A percentile compares a stretch with the other conserved stretches of the same genome.
Evolutionary conservation across 306 rosid genomes (phyloP).

Genomic region (Fagus sylvatica): DNA sequence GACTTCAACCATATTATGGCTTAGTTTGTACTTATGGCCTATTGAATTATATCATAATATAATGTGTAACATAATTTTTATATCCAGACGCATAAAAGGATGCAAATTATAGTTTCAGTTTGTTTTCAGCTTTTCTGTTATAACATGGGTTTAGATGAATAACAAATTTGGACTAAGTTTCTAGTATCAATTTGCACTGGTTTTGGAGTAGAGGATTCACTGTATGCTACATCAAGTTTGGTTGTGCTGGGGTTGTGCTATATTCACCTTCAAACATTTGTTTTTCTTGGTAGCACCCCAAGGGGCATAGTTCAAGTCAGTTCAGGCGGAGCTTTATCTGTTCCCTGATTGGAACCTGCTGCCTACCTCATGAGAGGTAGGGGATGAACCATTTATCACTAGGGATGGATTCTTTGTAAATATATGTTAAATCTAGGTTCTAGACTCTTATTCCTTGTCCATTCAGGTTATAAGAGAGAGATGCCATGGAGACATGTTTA

Average conservation of each 20-base stretch:
- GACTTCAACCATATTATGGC: background rate
- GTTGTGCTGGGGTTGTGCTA: conserved; percentile 42
- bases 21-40: background rate
- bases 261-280: conserved; percentile 64
- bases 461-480: conserved; percentile 31
- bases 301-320: conserved; percentile 67
- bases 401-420: conserved; percentile 53
- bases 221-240: conserved; percentile 35
- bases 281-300: conserved; percentile 77
- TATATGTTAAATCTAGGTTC: conserved; percentile 26
- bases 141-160: conserved; percentile 15
- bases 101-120: background rate
- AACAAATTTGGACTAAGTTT: conserved; percentile 14
- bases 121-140: conserved; percentile 7
- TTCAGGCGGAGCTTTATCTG: conserved; percentile 66
- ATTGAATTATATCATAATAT: background rate
- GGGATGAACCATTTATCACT: conserved; percentile 51
- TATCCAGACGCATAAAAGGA: background rate
- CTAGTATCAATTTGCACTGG: conserved; percentile 3
- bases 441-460: conserved; percentile 32
- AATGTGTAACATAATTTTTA: background rate
- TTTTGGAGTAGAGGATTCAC: conserved; percentile 20
- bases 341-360: conserved; percentile 80
- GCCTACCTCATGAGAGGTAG: conserved; percentile 89
- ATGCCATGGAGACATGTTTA: conserved; percentile 25